phyloP scores from a whole-genome alignment of 805 yeast species.

The Wickerhamomyces rabaulensis region DNA sequence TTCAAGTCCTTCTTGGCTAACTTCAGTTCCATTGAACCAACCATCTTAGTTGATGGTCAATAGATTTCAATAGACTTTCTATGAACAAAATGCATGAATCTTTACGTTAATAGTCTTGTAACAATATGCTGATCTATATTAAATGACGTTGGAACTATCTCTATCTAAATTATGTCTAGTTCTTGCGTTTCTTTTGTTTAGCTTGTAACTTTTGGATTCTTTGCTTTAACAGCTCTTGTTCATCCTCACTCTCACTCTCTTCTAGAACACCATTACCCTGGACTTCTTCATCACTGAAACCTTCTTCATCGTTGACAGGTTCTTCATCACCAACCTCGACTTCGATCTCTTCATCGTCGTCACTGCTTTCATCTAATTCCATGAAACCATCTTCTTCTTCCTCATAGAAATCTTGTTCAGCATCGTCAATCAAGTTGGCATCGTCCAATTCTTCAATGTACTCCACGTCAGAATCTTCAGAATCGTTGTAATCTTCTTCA shows the following conservation, averaged over 20 bases:
- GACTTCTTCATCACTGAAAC: conserved; percentile 28
- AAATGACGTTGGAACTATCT: conserved; percentile 1
- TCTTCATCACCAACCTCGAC: conserved; percentile 26
- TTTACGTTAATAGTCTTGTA: background rate
- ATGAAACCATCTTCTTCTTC: conserved; percentile 27
- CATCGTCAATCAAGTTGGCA: conserved; percentile 41
- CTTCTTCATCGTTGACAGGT: conserved; percentile 27
- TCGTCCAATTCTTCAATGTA: conserved; percentile 62
- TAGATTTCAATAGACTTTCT: background rate
- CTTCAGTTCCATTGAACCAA: conserved; percentile 36
- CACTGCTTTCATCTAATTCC: conserved; percentile 26
- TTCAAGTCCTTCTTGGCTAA: conserved; percentile 58
- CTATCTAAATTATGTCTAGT: background rate
- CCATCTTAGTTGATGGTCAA: conserved; percentile 33
- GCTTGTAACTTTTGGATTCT: conserved; percentile 20
- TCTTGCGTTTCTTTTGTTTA: conserved; percentile 18
- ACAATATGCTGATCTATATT: background rate
- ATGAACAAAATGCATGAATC: background rate
- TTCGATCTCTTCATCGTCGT: conserved; percentile 28
- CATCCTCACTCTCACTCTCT: conserved; percentile 18
- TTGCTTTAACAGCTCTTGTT: conserved; percentile 17
- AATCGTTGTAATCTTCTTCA: conserved; percentile 33
- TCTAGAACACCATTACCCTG: conserved; percentile 17
- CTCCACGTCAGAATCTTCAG: conserved; percentile 41
- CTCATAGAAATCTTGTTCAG: conserved; percentile 33